These are phyloP conservation scores for Butyriboletus loyo DNA, from an alignment of 768 basidiomycete species.

Conservation along the genomic window DNA sequence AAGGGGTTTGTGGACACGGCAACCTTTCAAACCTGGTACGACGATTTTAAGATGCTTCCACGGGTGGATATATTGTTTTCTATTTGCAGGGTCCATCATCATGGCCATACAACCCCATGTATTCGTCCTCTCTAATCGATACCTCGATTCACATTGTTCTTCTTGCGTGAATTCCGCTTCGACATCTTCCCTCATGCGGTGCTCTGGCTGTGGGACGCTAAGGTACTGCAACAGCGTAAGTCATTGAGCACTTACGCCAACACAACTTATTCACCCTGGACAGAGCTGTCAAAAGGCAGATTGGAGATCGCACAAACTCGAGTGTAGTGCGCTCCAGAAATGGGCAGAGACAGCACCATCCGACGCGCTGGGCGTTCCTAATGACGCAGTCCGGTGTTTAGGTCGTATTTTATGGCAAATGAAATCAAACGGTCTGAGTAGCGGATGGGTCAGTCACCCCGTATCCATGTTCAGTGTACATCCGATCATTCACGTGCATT, in stretches of 20 bases:
- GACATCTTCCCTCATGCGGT: constrained; percentile 53
- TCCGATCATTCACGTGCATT: background rate
- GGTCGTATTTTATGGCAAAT: constrained; percentile 70
- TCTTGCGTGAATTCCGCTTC: constrained; percentile 51
- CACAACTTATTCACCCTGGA: background rate
- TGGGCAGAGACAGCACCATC: constrained; percentile 55
- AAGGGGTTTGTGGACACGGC: constrained; percentile 45
- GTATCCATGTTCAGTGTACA: background rate
- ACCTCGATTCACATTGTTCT: constrained; percentile 66
- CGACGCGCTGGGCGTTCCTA: constrained; percentile 50
- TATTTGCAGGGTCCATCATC: constrained; percentile 47
- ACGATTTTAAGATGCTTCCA: background rate
- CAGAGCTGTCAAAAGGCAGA: constrained; percentile 70
- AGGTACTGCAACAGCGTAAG: constrained; percentile 77
- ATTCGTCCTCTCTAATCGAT: constrained; percentile 59
- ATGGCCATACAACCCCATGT: constrained; percentile 59
- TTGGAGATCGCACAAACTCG: constrained; percentile 72
- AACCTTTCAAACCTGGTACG: constrained; percentile 37
- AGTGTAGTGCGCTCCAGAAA: constrained; percentile 67
- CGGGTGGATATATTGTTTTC: background rate
- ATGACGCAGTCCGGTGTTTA: constrained; percentile 76
- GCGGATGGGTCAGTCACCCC: constrained; percentile 51
- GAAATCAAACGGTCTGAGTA: constrained; percentile 51
- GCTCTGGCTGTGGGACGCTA: constrained; percentile 65
- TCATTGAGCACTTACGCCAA: background rate